A percentile compares a stretch with the other conserved stretches of the same genome.
Evolutionary conservation across 1,139 yeast genomes (phyloP).

Genomic region (Geotrichum australiense): DNA sequence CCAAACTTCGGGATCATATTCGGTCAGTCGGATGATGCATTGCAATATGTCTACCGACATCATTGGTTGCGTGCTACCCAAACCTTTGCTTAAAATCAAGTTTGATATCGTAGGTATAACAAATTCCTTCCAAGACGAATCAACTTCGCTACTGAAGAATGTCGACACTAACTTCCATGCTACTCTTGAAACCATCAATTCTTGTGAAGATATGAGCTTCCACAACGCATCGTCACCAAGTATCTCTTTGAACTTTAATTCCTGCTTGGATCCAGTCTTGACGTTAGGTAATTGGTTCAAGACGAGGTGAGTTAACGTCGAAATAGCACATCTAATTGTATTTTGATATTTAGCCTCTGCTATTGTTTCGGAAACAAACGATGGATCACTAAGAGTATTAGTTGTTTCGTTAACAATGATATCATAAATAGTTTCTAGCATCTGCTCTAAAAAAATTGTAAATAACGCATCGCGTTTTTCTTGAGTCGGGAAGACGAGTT

Average conservation of each 20-base stretch:
- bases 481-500: conserved; percentile 51
- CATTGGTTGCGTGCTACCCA: conserved; percentile 26
- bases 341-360: conserved; percentile 60
- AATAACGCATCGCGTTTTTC: conserved; percentile 56
- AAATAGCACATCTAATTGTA: conserved; percentile 47
- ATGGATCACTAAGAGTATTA: conserved; percentile 64
- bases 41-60: conserved; percentile 29
- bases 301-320: conserved; percentile 43
- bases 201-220: conserved; percentile 34
- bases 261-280: conserved; percentile 14
- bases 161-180: conserved; percentile 8
- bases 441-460: conserved; percentile 49
- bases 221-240: conserved; percentile 41
- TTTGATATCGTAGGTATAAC: conserved; percentile 9
- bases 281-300: conserved; percentile 18
- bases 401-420: conserved; percentile 51
- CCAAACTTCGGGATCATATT: conserved; percentile 28
- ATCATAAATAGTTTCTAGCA: conserved; percentile 49
- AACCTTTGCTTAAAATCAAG: conserved; percentile 26
- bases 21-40: conserved; percentile 26
- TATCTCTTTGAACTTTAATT: conserved; percentile 31
- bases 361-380: conserved; percentile 64
- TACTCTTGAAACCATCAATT: conserved; percentile 8
- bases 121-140: conserved; percentile 3
- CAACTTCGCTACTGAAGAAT: conserved; percentile 7